A percentile compares a stretch with the other conserved stretches of the same genome.
Conservation (phyloP, 31 red algal species). For the Porphyra umbilicalis region DNA sequence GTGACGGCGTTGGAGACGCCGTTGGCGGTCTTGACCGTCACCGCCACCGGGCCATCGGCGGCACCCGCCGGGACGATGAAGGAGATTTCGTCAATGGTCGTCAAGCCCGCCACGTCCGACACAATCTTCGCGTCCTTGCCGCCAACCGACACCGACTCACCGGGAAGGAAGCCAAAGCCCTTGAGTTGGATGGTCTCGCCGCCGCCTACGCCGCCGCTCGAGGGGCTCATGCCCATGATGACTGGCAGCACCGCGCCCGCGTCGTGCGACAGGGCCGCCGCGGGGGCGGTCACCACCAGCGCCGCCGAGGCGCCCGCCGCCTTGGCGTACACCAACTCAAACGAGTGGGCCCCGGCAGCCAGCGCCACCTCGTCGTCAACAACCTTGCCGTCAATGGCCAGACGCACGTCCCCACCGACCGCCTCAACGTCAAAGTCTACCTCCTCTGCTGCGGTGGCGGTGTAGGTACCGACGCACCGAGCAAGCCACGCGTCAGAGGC, state of each 20-base stretch:
- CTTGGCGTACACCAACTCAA: background rate
- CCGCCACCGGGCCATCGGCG: constrained; percentile 7
- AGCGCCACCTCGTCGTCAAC: background rate
- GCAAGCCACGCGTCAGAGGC: background rate
- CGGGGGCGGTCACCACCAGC: background rate
- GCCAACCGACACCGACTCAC: constrained; percentile 40
- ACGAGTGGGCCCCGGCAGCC: background rate
- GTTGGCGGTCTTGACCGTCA: constrained; percentile 36
- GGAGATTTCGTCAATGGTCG: constrained; percentile 18
- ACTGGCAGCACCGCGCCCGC: background rate
- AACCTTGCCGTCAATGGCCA: background rate
- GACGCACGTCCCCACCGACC: background rate
- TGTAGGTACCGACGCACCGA: background rate
- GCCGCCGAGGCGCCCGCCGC: background rate
- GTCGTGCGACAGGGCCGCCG: background rate
- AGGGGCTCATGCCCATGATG: constrained; percentile 22
- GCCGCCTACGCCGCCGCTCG: constrained; percentile 17
- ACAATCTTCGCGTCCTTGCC: constrained; percentile 21
- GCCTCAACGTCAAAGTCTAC: background rate
- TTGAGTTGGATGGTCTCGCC: constrained; percentile 46
- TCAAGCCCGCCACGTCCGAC: constrained; percentile 2
- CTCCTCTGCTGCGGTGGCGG: background rate
- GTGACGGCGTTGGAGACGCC: constrained; percentile 37
- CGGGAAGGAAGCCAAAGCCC: constrained; percentile 54
- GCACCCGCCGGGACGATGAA: constrained; percentile 38